Evolutionary conservation across 2,329 filamentous ascomycete species (phyloP), one percentile per base, ranked within the genome.

Genomic region (Pyrenophora seminiperda): DNA sequence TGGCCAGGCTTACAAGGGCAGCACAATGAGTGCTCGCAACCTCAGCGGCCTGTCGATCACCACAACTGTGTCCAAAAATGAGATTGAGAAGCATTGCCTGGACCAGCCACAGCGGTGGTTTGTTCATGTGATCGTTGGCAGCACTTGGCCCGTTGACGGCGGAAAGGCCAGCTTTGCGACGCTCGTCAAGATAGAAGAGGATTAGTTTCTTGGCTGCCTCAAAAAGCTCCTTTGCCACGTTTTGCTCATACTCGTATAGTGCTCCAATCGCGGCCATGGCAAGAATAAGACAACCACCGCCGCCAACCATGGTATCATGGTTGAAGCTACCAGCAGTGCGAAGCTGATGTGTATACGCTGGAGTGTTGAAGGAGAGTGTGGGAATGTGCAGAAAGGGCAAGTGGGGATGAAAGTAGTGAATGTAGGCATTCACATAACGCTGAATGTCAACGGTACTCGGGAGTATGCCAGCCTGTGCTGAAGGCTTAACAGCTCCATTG

Each of bases 41-140:
- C 69, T 97, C 91, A 53, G 90, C 91, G 17, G 91, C 89, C 45
- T 86, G 87, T 76, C 95, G 93, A 71, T 97, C 93, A 30, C 90
- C 91, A 70, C 91, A 96, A 61, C 96, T 95, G 72, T 97, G 90
- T 11, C 93, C 93, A 69, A 96, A 97, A 13, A 97, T 89, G 30
- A 97, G 90, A 68, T 96, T 97, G 41, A 99, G 81, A 7, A 97
- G 79, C 93, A 97, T 97, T 0, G 93, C 91, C 73, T 97, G 94
- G 13, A 97, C 91, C 19, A 99, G 81, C 92, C 93, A 97, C 32
- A 97, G 81, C 0, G 93, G 93, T 2, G 92, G 85, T 46, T 84
- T 93, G 31, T 85, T 82, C 13, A 84, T 80, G 41, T 81, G 81
- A 50, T 90, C 87, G 33, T 73, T 72, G 5, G 68, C 63, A 36